These are phyloP conservation scores for Remersonia thermophila DNA, from an alignment of 2,329 filamentous ascomycete genomes.

Conservation along the genomic window DNA sequence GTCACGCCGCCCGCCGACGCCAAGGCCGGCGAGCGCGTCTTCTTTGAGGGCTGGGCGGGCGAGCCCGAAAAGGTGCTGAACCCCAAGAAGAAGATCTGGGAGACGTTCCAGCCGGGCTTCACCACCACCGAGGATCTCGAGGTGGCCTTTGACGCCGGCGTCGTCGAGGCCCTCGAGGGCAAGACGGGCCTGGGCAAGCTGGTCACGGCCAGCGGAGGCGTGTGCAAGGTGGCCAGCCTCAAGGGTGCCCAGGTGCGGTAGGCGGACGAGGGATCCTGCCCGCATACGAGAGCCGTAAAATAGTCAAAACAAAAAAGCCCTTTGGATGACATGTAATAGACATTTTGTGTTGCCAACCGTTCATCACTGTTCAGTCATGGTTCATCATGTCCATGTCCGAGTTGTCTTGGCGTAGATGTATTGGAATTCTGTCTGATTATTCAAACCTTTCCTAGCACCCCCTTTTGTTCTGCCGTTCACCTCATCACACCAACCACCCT, in stretches of 20 bases:
- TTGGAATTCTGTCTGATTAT: too few species aligned
- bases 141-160: conserved; percentile 73
- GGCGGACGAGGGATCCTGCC: conserved; percentile 7
- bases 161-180: conserved; percentile 58
- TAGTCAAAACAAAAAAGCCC: neutral
- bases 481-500: too few species aligned
- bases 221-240: conserved; percentile 74
- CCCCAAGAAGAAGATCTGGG: conserved; percentile 99
- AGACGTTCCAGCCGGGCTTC: conserved; percentile 91
- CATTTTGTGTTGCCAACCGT: too few species aligned
- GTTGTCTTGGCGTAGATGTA: too few species aligned
- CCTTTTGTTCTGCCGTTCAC: too few species aligned
- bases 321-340: too few species aligned
- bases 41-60: conserved; percentile 88
- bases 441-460: too few species aligned
- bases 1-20: conserved; percentile 69
- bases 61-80: conserved; percentile 89
- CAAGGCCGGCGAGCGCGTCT: conserved; percentile 75
- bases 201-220: conserved; percentile 62
- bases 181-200: conserved; percentile 57
- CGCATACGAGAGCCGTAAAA: neutral
- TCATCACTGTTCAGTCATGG: too few species aligned
- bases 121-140: conserved; percentile 71
- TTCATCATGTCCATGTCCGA: too few species aligned
- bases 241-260: conserved; percentile 75